phyloP scores from a whole-genome alignment of 2,329 filamentous ascomycete species.

The Sporothrix variecibatus region DNA sequence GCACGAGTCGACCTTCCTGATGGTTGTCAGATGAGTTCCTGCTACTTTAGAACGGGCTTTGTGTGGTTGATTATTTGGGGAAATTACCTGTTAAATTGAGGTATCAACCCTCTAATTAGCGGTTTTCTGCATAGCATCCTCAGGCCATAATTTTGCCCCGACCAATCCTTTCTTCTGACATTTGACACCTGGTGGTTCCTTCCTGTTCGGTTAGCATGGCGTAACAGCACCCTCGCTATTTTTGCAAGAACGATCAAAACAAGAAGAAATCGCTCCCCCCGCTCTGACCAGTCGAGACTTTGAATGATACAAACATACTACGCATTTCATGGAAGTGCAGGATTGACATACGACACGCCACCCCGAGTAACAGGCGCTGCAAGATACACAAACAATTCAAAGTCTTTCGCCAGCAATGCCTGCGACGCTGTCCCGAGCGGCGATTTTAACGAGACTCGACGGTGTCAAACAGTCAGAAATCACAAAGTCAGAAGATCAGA shows the following conservation, averaged over 20 bases:
- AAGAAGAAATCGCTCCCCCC: constrained; percentile 8
- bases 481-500: constrained; percentile 7
- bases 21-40: constrained; percentile 15
- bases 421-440: constrained; percentile 6
- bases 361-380: constrained; percentile 4
- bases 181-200: constrained; percentile 9
- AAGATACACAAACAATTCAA: constrained; percentile 15
- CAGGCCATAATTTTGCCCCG: constrained; percentile 3
- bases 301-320: constrained; percentile 6
- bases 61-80: constrained; percentile 8
- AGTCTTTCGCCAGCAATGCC: constrained; percentile 4
- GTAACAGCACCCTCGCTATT: constrained; percentile 10
- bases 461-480: constrained; percentile 9
- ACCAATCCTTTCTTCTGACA: constrained; percentile 11
- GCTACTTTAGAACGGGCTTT: constrained; percentile 8
- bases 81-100: constrained; percentile 4
- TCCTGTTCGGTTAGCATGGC: not conserved
- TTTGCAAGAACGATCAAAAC: constrained; percentile 10
- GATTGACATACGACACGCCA: constrained; percentile 9
- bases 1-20: constrained; percentile 12
- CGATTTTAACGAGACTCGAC: constrained; percentile 7
- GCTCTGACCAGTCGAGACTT: constrained; percentile 8
- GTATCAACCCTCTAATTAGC: constrained; percentile 3
- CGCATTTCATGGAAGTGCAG: constrained; percentile 5
- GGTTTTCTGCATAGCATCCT: constrained; percentile 10